Percentiles rank a stretch among this genome's conserved stretches.
phyloP scores from a whole-genome alignment of 306 rosid species.

The Urtica urens region DNA sequence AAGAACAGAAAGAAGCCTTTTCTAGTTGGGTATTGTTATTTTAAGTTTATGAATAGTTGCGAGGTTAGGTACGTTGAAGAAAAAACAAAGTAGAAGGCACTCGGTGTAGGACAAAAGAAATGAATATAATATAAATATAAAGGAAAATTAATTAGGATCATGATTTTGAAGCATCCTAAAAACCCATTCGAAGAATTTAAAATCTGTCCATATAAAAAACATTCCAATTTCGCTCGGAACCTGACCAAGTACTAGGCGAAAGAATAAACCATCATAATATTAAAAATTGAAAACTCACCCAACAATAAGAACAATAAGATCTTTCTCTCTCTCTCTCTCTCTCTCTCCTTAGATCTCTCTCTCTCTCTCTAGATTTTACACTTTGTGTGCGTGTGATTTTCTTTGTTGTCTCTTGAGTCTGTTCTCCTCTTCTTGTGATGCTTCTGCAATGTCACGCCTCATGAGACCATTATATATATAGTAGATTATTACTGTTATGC shows the following conservation, averaged over 20 bases:
- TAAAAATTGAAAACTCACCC: constrained; percentile 17
- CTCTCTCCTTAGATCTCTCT: neutral
- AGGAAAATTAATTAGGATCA: neutral
- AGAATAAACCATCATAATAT: neutral
- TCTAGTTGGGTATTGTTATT: constrained; percentile 16
- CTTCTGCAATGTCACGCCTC: too few relatives aligned
- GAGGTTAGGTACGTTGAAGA: constrained; percentile 27
- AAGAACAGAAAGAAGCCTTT: constrained; percentile 13
- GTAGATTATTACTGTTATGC: too few relatives aligned
- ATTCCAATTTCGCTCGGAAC: constrained; percentile 19
- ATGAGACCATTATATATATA: too few relatives aligned
- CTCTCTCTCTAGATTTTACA: neutral
- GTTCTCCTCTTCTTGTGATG: too few relatives aligned
- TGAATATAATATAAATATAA: neutral
- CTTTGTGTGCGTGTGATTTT: neutral
- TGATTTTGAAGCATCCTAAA: constrained; percentile 9
- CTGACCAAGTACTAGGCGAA: constrained; percentile 7
- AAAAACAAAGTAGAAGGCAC: constrained; percentile 17
- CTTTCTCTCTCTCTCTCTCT: neutral
- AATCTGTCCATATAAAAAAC: constrained; percentile 13
- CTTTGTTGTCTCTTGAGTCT: neutral
- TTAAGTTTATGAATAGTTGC: constrained; percentile 1
- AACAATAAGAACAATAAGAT: constrained; percentile 15
- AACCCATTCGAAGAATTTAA: constrained; percentile 3
- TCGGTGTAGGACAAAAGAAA: constrained; percentile 1